phyloP scores from a whole-genome alignment of 2,329 filamentous ascomycete genomes.

The Peltaster fructicola region DNA sequence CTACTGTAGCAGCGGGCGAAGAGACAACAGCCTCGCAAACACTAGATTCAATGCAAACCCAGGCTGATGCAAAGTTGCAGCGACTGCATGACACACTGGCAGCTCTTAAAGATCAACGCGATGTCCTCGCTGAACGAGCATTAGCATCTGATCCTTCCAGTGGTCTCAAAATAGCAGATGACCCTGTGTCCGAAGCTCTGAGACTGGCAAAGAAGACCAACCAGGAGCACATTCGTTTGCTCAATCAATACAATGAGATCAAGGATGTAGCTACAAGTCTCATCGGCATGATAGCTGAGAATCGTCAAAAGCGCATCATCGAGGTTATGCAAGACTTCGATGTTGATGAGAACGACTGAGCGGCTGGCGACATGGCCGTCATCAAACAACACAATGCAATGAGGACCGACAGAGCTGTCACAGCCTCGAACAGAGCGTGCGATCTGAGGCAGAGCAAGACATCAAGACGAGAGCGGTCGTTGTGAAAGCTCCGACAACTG shows the following conservation, averaged over 20 bases:
- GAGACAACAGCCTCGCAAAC: slow-evolving; percentile 24
- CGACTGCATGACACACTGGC: slow-evolving; percentile 31
- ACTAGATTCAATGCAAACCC: no score
- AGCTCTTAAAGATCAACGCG: slow-evolving; percentile 27
- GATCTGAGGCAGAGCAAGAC: no score
- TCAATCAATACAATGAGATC: slow-evolving; percentile 56
- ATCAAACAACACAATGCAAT: no score
- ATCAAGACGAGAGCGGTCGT: no score
- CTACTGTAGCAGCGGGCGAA: slow-evolving; percentile 7
- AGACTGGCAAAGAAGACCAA: slow-evolving; percentile 35
- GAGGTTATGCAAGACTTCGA: slow-evolving; percentile 32
- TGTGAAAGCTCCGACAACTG: no score
- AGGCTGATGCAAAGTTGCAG: no score
- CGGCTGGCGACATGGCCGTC: no score
- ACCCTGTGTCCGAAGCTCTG: slow-evolving; percentile 14
- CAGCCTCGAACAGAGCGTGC: no score
- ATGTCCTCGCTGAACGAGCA: slow-evolving; percentile 15
- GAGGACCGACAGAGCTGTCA: no score
- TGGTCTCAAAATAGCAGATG: slow-evolving; percentile 9
- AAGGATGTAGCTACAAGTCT: slow-evolving; percentile 49
- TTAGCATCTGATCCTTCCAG: no score
- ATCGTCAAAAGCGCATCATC: slow-evolving; percentile 36
- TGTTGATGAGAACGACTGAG: slow-evolving; percentile 26
- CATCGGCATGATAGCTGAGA: slow-evolving; percentile 50
- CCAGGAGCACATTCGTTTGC: slow-evolving; percentile 43